Percentiles rank a stretch among this genome's conserved stretches.
Evolutionary conservation across 306 rosid genomes (phyloP).

Genomic region (Inga leiocalycina): DNA sequence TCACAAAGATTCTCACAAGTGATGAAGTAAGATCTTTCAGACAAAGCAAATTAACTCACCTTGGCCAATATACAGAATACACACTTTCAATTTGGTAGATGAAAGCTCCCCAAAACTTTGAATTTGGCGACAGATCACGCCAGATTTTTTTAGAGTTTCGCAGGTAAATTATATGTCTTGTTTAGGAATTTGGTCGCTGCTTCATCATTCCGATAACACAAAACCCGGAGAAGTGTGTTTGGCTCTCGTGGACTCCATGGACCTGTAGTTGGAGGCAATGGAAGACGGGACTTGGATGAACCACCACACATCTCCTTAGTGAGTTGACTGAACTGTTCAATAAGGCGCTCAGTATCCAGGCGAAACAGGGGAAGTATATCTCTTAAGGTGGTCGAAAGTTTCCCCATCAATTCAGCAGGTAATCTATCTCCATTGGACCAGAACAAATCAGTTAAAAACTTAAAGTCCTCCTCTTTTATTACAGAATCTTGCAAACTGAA

Average conservation of each 20-base stretch:
- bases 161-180: slow-evolving; percentile 85
- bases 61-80: background rate
- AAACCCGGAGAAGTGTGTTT: slow-evolving; percentile 77
- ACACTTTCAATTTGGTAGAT: background rate
- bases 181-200: slow-evolving; percentile 88
- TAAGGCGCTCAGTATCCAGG: slow-evolving; percentile 53
- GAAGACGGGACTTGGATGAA: slow-evolving; percentile 71
- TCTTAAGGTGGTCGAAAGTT: slow-evolving; percentile 56
- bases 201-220: slow-evolving; percentile 87
- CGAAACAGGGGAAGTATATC: slow-evolving; percentile 59
- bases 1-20: slow-evolving; percentile 14
- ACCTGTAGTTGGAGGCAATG: slow-evolving; percentile 80
- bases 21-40: slow-evolving; percentile 1
- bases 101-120: background rate
- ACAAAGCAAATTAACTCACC: slow-evolving; percentile 23
- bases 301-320: slow-evolving; percentile 57
- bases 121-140: slow-evolving; percentile 5
- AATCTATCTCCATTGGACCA: slow-evolving; percentile 98
- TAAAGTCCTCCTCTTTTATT: slow-evolving; percentile 80
- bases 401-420: slow-evolving; percentile 74
- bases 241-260: slow-evolving; percentile 86
- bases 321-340: slow-evolving; percentile 62
- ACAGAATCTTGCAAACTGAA: slow-evolving; percentile 67
- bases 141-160: slow-evolving; percentile 51
- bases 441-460: slow-evolving; percentile 75